phyloP scores from a whole-genome alignment of 78 protist genomes.

The Diacronema lutheri region DNA sequence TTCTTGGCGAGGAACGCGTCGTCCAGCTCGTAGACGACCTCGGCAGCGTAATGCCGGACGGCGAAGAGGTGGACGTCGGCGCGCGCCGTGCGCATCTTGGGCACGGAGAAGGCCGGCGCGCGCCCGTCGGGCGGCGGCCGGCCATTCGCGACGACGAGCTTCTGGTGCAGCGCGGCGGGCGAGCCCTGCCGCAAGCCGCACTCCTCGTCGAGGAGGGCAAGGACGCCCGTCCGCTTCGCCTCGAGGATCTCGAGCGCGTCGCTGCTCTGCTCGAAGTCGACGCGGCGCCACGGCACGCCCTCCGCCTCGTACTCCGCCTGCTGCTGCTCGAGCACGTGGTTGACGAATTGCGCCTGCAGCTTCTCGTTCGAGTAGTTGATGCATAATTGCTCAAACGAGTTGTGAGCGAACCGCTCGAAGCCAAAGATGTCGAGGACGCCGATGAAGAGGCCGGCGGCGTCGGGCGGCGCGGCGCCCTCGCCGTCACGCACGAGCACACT shows the following conservation, averaged over 20 bases:
- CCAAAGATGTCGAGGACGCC: conserved; percentile 8
- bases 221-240: not conserved
- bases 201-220: not conserved
- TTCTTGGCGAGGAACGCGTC: conserved; percentile 84
- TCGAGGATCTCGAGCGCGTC: not conserved
- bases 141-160: too few species aligned
- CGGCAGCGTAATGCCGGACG: conserved; percentile 89
- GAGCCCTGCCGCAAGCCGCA: not conserved
- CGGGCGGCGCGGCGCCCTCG: not conserved
- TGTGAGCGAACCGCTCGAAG: not conserved
- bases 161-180: too few species aligned
- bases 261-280: not conserved
- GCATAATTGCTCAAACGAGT: conserved; percentile 90
- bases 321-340: not conserved
- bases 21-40: conserved; percentile 66
- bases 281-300: not conserved
- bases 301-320: not conserved
- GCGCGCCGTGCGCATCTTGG: too few species aligned
- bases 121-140: too few species aligned
- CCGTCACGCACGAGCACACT: not conserved
- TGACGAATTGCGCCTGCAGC: not conserved
- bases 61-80: not conserved
- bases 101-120: too few species aligned
- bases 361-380: conserved; percentile 90
- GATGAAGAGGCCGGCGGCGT: not conserved